Evolutionary conservation across 2,329 filamentous ascomycete genomes (phyloP), one percentile per base, ranked within the genome.

Genomic region (Xylaria sp.): DNA sequence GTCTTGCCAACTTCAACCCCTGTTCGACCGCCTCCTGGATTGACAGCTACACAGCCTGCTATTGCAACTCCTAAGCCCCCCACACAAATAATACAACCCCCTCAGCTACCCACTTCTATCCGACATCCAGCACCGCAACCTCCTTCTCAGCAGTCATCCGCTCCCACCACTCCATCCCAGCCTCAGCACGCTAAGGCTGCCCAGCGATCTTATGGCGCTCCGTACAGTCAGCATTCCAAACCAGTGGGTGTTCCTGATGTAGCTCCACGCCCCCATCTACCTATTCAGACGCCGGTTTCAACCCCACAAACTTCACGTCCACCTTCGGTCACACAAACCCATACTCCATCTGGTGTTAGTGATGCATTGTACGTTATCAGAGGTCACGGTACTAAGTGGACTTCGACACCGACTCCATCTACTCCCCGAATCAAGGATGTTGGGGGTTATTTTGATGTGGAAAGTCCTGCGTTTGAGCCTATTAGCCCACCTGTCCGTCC

Each of bases 361-460:
- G 58, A 72, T 66, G 52, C 76, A 43, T 54, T 74, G 57, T 72
- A 79, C 73, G 70, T 80, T 51, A 69, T 80, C 58, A 75, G 79
- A 66, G 79, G 81, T 48, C 77, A 80, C 67, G 88, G 86, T 54
- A 91, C 89, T 0, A 86, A 86, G 74, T 91, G 89, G 89, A 86
- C 83, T 2, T 81, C 85, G 18, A 83, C 82, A 5, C 84, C 86
- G 7, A 89, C 87, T 0, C 86, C 87, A 3, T 88, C 88, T 4
- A 91, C 89, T 1, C 89, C 89, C 1, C 77, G 79, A 3, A 74
- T 76, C 68, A 76, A 75, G 23, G 72, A 78, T 28, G 64, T 69
- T 36, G 71, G 73, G 33, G 78, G 75, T 13, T 77, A 80, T 56
- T 82, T 79, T 58, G 83, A 84, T 56, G 77, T 82, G 18, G 82